Evolutionary conservation across 371 early-diverging fungal genomes (phyloP).

Genomic region (Dichotomocladium elegans): DNA sequence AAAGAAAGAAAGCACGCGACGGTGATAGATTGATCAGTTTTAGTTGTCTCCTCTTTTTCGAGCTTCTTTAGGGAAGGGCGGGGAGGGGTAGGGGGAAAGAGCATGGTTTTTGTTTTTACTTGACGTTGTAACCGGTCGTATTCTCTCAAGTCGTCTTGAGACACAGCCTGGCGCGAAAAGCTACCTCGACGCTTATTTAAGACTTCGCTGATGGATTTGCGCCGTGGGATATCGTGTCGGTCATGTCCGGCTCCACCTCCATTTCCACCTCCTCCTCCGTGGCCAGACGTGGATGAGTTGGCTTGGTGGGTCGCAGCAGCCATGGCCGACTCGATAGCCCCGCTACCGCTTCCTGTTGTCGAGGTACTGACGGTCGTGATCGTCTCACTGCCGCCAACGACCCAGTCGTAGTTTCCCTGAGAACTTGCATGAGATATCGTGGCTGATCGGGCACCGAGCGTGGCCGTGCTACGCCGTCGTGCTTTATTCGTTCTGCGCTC

Average conservation of each 20-base stretch:
- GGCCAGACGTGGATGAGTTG: neutral
- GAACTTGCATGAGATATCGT: constrained; percentile 9
- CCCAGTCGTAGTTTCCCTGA: constrained; percentile 39
- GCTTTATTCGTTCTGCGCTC: constrained; percentile 20
- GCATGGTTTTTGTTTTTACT: neutral
- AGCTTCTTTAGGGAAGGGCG: too few relatives aligned
- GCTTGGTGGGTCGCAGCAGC: neutral
- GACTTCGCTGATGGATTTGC: constrained; percentile 44
- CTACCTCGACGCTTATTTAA: constrained; percentile 38
- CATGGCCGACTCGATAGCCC: neutral
- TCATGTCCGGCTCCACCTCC: neutral
- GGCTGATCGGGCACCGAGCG: constrained; percentile 18
- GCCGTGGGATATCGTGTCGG: constrained; percentile 11
- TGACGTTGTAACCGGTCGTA: constrained; percentile 17
- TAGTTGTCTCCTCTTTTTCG: too few relatives aligned
- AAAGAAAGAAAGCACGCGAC: neutral
- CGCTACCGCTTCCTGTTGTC: neutral
- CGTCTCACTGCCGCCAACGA: too few relatives aligned
- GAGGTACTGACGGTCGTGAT: too few relatives aligned
- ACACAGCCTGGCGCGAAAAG: constrained; percentile 16
- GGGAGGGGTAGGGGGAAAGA: too few relatives aligned
- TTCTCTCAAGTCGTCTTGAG: constrained; percentile 28
- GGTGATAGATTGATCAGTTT: neutral
- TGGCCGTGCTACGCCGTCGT: constrained; percentile 35
- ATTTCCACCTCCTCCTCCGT: too few relatives aligned